Evolutionary conservation across 345 rosid species (phyloP).

Genomic region (Noccaea caerulescens): DNA sequence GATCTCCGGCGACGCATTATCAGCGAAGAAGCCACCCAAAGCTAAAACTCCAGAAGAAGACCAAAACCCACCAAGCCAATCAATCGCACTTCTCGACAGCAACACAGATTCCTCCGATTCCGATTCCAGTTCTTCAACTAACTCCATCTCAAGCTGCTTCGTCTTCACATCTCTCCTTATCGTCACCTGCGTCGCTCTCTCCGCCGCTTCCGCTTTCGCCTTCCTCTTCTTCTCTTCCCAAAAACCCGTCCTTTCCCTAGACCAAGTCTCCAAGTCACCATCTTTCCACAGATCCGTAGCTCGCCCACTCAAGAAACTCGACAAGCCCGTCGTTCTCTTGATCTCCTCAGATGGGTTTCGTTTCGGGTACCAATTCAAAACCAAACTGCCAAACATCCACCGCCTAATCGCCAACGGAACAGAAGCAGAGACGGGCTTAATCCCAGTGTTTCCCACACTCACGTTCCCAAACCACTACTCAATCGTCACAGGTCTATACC

Average conservation of each 20-base stretch:
- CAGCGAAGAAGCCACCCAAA: slow-evolving; percentile 47
- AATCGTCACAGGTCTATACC: slow-evolving; percentile 91
- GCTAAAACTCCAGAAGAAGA: slow-evolving; percentile 47
- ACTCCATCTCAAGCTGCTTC: slow-evolving; percentile 45
- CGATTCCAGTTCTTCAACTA: slow-evolving; percentile 27
- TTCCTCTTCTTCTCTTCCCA: slow-evolving; percentile 61
- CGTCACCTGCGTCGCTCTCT: slow-evolving; percentile 63
- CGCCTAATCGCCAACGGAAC: slow-evolving; percentile 82
- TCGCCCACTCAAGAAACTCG: slow-evolving; percentile 69
- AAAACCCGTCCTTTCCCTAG: slow-evolving; percentile 23
- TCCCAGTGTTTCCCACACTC: slow-evolving; percentile 85
- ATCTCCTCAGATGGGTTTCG: slow-evolving; percentile 94
- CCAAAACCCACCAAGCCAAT: slow-evolving; percentile 50
- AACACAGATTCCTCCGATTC: slow-evolving; percentile 47
- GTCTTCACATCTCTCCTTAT: slow-evolving; percentile 59
- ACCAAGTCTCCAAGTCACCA: slow-evolving; percentile 34
- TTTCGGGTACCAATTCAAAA: slow-evolving; percentile 91
- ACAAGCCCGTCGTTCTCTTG: slow-evolving; percentile 69
- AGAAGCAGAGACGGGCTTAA: slow-evolving; percentile 82
- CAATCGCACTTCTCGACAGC: slow-evolving; percentile 66
- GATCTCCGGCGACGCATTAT: slow-evolving; percentile 37
- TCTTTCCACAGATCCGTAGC: slow-evolving; percentile 40
- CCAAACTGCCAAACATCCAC: slow-evolving; percentile 67
- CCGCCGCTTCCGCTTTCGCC: slow-evolving; percentile 77
- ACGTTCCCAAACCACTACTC: slow-evolving; percentile 97